These are phyloP conservation scores for Sequoiadendron giganteum DNA, from an alignment of 75 land plant species.

Conservation along the genomic window DNA sequence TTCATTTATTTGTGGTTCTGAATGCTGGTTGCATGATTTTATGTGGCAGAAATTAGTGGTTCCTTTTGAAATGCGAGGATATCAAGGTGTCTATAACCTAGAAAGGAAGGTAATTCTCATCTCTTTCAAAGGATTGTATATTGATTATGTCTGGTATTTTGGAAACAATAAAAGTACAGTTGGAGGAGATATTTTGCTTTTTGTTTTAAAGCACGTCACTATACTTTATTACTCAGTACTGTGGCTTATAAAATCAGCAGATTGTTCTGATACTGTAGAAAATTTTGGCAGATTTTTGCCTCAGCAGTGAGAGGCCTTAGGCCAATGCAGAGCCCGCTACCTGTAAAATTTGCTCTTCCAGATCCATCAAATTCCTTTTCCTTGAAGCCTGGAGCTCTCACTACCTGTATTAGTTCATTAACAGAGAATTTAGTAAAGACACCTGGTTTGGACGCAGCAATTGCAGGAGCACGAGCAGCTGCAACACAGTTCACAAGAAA, in stretches of 20 bases:
- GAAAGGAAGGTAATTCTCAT: conserved; percentile 58
- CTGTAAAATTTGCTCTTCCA: conserved; percentile 75
- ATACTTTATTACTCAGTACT: background rate
- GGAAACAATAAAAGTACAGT: background rate
- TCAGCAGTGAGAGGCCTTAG: conserved; percentile 69
- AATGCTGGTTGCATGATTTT: background rate
- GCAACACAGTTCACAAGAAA: conserved; percentile 66
- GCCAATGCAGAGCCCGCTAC: conserved; percentile 56
- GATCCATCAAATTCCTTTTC: conserved; percentile 47
- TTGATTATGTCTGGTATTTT: background rate
- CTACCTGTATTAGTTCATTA: conserved; percentile 2
- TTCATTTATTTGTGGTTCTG: background rate
- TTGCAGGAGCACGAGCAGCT: conserved; percentile 79
- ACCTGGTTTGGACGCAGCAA: conserved; percentile 48
- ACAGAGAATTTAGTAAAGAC: conserved; percentile 28
- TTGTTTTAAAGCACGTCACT: background rate
- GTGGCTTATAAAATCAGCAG: conserved; percentile 1
- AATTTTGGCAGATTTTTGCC: conserved; percentile 48
- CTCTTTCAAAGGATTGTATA: background rate
- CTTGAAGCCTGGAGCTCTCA: conserved; percentile 60
- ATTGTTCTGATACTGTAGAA: background rate
- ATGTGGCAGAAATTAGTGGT: conserved; percentile 70
- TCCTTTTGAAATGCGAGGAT: conserved; percentile 93
- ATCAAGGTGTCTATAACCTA: conserved; percentile 82
- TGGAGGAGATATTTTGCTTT: background rate